Evolutionary conservation across 257 asterid species (phyloP).

Genomic region (Rubia yunnanensis): DNA sequence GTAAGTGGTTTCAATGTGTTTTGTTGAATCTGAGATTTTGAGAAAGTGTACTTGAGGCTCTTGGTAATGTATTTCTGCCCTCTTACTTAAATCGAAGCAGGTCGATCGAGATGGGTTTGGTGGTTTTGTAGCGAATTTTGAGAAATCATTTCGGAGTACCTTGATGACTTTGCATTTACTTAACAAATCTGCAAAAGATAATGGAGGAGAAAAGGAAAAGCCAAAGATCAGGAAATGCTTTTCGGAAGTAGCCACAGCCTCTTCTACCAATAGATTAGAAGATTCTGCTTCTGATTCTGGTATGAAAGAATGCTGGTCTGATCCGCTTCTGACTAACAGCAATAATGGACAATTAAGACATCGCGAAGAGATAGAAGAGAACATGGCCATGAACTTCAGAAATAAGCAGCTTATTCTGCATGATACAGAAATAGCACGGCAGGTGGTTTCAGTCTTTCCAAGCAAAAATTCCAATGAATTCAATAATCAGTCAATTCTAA

Average conservation of each 20-base stretch:
- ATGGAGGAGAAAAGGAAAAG: conserved; percentile 21
- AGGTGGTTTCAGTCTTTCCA: conserved; percentile 28
- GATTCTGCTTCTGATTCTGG: conserved; percentile 17
- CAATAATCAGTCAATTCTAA: conserved; percentile 25
- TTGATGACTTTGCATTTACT: conserved; percentile 50
- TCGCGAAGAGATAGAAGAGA: conserved; percentile 29
- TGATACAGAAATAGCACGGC: conserved; percentile 29
- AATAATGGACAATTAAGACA: conserved; percentile 9
- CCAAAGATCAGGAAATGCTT: conserved; percentile 19
- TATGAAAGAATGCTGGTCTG: conserved; percentile 15
- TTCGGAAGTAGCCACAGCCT: conserved; percentile 20
- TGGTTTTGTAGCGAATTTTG: conserved; percentile 33
- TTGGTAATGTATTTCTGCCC: conserved; percentile 5
- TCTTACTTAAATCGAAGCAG: conserved; percentile 33
- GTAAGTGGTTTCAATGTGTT: conserved; percentile 24
- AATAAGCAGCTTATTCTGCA: conserved; percentile 44
- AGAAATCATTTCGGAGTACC: conserved; percentile 41
- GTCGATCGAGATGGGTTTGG: conserved; percentile 29
- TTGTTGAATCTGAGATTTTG: neutral
- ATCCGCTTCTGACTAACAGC: conserved; percentile 17
- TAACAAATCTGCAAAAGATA: conserved; percentile 34
- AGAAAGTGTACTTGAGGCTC: neutral
- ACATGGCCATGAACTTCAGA: conserved; percentile 12
- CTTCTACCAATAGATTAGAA: conserved; percentile 18
- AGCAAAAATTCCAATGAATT: conserved; percentile 17